Base-by-base conservation (phyloP, 2,329 filamentous ascomycete species). In the Calonectria crousiana region DNA sequence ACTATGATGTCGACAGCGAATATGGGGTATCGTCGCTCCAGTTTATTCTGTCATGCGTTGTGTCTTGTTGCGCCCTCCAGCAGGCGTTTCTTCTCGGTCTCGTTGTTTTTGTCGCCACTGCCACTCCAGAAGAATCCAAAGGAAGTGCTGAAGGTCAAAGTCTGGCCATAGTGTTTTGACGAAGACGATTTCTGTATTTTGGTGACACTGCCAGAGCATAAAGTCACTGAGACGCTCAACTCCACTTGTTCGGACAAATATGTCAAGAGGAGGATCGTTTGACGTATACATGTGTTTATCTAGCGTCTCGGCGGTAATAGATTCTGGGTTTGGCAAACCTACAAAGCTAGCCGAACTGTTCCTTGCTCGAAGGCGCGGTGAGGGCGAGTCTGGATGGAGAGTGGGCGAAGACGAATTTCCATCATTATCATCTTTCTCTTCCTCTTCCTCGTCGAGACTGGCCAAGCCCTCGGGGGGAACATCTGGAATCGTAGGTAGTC, bases 171-270 rank as follows among this genome's bases (percentile, higher is more conserved):
- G 88, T 77, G 95, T 97, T 80, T 98, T 91, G 71, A 98, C 86
- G 83, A 98, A 99, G 74, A 97, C 95, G 77, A 99, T 94, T 74
- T 98, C 94, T 0, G 97, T 98, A 76, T 96, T 90, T 82, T 98
- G 92, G 82, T 98, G 96, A 80, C 95, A 97, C 85, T 99, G 97
- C 97, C 97, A 99, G 41, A 99, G 92, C 96, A 99, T 97, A 81
- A 98, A 99, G 84, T 99, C 97, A 82, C 95, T 98, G 73, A 99
- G 88, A 64, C 97, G 91, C 84, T 96, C 94, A 18, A 99, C 97
- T 34, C 96, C 96, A 76, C 95, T 98, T 6, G 97, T 99, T 66
- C 97, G 92, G 66, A 99, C 90, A 69, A 99, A 92, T 16, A 99
- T 90, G 82, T 99, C 97, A 52, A 98, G 87, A 0, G 97, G 97